These are phyloP conservation scores for Cladosporium sp. DNA, from an alignment of 2,329 filamentous ascomycete species.

Conservation along the genomic window DNA sequence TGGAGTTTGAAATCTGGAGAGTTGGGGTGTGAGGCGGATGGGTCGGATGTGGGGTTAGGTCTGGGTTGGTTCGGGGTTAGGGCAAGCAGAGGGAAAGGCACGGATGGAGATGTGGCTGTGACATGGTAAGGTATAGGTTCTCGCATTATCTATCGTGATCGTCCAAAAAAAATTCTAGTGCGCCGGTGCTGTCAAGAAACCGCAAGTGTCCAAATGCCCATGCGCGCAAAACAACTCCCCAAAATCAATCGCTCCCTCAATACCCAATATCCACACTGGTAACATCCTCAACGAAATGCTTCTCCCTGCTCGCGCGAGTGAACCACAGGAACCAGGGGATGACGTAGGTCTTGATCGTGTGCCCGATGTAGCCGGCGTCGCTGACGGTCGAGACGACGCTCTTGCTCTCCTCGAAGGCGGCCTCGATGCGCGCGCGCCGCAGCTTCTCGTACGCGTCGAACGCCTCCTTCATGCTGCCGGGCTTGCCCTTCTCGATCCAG, in stretches of 20 bases:
- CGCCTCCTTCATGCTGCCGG: constrained; percentile 36
- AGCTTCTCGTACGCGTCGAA: constrained; percentile 45
- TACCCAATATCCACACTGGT: constrained; percentile 36
- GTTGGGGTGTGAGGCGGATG: no score
- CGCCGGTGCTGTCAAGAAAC: no score
- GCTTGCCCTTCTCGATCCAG: constrained; percentile 36
- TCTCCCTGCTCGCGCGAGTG: constrained; percentile 35
- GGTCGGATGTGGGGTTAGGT: no score
- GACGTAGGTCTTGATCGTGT: constrained; percentile 40
- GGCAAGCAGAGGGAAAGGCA: no score
- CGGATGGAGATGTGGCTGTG: no score
- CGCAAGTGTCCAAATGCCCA: no score
- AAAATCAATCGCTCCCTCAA: constrained; percentile 15
- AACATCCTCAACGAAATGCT: constrained; percentile 42
- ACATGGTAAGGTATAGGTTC: no score
- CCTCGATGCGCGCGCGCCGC: constrained; percentile 39
- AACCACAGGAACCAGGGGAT: constrained; percentile 45
- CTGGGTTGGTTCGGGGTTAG: no score
- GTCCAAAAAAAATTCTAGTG: no score
- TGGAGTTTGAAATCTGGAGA: no score
- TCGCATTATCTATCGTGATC: no score
- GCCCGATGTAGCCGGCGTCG: constrained; percentile 40
- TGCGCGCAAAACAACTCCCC: no score
- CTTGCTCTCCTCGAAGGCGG: constrained; percentile 42
- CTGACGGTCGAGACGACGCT: constrained; percentile 40